phyloP scores from a whole-genome alignment of 495 filamentous ascomycete species.

The Tuber microsphaerosporum region DNA sequence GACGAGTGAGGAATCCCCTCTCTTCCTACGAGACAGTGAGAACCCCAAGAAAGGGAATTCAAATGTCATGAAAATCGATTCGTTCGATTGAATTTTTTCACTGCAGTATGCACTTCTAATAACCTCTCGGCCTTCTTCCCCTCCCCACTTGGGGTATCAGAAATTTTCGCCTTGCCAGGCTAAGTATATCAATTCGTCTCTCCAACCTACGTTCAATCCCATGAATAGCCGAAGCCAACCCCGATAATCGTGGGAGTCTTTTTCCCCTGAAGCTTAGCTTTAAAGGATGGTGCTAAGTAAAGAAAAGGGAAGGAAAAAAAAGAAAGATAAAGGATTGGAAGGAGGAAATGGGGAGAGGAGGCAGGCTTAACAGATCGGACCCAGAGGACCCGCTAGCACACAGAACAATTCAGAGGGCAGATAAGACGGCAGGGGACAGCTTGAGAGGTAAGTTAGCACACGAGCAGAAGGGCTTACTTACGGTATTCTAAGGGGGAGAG shows the following conservation, averaged over 20 bases:
- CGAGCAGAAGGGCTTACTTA: not conserved
- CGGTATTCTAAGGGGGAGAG: not conserved
- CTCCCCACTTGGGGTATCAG: not conserved
- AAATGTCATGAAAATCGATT: slow-evolving; percentile 31
- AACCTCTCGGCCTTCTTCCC: not conserved
- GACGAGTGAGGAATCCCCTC: not conserved
- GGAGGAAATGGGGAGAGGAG: not conserved
- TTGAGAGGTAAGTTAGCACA: not conserved
- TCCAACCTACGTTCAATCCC: slow-evolving; percentile 8
- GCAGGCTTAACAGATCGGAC: not conserved
- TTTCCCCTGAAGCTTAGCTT: not conserved
- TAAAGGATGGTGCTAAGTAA: slow-evolving; percentile 1
- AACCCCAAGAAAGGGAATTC: slow-evolving; percentile 10
- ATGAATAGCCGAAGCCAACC: slow-evolving; percentile 28
- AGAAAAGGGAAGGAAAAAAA: not conserved
- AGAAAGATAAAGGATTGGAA: not conserved
- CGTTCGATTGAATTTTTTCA: slow-evolving; percentile 30
- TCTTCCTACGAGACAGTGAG: slow-evolving; percentile 19
- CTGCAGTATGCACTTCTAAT: slow-evolving; percentile 24
- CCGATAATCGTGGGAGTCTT: slow-evolving; percentile 12
- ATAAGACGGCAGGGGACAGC: not conserved
- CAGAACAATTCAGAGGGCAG: not conserved
- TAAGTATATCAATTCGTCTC: slow-evolving; percentile 22
- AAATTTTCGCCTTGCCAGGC: slow-evolving; percentile 14
- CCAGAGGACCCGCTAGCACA: not conserved